Base-by-base conservation (phyloP, 768 basidiomycete species). In the Leccinum arenicola region DNA sequence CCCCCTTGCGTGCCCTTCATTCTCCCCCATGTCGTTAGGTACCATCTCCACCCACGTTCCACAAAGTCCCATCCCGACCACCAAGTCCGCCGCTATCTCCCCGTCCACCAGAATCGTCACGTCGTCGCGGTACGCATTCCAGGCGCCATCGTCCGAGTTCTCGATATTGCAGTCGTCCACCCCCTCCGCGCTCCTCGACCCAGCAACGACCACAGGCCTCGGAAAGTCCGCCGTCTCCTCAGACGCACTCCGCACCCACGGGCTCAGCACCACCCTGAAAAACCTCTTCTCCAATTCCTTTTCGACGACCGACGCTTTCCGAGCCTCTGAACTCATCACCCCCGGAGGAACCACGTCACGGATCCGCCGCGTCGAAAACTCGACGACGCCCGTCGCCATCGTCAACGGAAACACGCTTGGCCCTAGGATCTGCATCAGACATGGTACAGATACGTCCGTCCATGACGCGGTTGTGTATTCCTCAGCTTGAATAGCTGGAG, bases 381-480 rank as follows among this genome's bases (percentile, higher is more conserved):
- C 89, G 55, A 87, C 83, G 53, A 88, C 70, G 12, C 85, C 87
- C 2, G 84, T 74, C 2, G 75, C 76, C 69, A 88, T 86, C 4
- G 84, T 85, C 55, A 81, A 61, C 1, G 88, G 84, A 40, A 90
- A 70, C 8, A 73, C 68, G 10, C 80, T 83, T 4, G 83, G 82
- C 0, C 87, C 89, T 3, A 89, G 69, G 38, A 83, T 54, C 27
- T 70, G 65, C 56, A 77, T 61, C 55, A 85, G 68, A 38, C 64
- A 66, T 51, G 67, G 59, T 47, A 60, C 48, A 25, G 63, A 33
- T 55, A 62, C 57, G 12, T 74, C 71, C 9, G 69, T 71, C 71
- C 71, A 73, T 14, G 71, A 71, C 0, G 51, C 58, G 1, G 71
- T 68, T 8, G 73, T 71, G 17, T 64, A 67, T 12, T 66, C 64